phyloP scores from a whole-genome alignment of 768 basidiomycete species.

The Auricularia sp. region DNA sequence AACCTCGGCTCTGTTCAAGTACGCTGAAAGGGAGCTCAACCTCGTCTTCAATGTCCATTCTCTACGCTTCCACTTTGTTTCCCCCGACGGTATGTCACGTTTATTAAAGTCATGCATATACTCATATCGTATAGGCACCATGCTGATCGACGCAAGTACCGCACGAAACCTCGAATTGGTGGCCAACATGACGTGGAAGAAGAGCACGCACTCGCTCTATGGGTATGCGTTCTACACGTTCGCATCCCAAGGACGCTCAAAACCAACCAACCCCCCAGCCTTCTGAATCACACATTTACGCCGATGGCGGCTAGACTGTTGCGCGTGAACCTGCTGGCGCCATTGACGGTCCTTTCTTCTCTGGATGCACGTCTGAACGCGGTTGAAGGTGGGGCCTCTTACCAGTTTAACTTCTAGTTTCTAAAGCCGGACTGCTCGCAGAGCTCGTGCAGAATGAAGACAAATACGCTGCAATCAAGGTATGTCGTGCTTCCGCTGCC shows the following conservation, averaged over 20 bases:
- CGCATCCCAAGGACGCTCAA: too few species aligned
- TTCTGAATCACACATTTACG: conserved; percentile 74
- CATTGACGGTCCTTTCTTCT: conserved; percentile 58
- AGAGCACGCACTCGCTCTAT: conserved; percentile 65
- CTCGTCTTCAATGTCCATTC: conserved; percentile 60
- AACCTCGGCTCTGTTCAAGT: conserved; percentile 76
- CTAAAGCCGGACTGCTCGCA: conserved; percentile 16
- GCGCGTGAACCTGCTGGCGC: conserved; percentile 71
- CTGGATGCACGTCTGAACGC: conserved; percentile 79
- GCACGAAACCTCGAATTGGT: conserved; percentile 85
- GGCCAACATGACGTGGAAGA: conserved; percentile 56
- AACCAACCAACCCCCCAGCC: conserved; percentile 25
- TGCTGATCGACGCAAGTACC: conserved; percentile 90
- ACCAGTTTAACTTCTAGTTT: too few species aligned
- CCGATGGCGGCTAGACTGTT: conserved; percentile 82
- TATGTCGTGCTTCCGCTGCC: conserved; percentile 42
- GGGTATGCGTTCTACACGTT: conserved; percentile 37
- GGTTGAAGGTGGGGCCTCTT: conserved; percentile 51
- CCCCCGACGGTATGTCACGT: conserved; percentile 44
- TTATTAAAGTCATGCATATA: neutral
- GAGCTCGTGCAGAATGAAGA: conserved; percentile 74
- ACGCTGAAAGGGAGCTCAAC: conserved; percentile 60
- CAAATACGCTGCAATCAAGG: conserved; percentile 53
- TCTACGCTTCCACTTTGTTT: conserved; percentile 61
- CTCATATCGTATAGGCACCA: conserved; percentile 43